A percentile compares a stretch with the other conserved stretches of the same genome.
Conservation (phyloP, 2,329 filamentous ascomycete genomes). For the Rutstroemia sp. region DNA sequence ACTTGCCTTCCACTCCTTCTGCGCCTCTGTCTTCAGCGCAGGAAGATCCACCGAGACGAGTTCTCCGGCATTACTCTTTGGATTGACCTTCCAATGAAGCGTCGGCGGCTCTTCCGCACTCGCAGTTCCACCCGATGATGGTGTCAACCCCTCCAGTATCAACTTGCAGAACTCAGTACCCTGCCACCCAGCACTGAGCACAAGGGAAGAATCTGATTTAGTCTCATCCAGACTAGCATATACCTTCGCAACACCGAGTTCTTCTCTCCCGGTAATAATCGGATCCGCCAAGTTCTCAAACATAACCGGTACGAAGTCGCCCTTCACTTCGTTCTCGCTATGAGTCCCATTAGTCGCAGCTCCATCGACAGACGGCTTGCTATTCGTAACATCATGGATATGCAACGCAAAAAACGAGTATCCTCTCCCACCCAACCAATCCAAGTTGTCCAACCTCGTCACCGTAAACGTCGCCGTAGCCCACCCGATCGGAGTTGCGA, state of each 20-base stretch:
- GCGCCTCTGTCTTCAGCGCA: too few relatives aligned
- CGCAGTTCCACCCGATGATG: too few relatives aligned
- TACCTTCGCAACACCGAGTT: slow-evolving; percentile 48
- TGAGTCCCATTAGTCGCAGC: background rate
- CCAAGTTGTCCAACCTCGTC: slow-evolving; percentile 41
- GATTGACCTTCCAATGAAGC: too few relatives aligned
- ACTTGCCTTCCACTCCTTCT: slow-evolving; percentile 15
- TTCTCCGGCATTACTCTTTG: too few relatives aligned
- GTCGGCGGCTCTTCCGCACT: too few relatives aligned
- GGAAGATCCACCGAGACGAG: too few relatives aligned
- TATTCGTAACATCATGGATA: slow-evolving; percentile 52
- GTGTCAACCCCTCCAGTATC: slow-evolving; percentile 3
- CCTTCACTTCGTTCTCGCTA: slow-evolving; percentile 28
- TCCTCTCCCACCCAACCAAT: slow-evolving; percentile 53
- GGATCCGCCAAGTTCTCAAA: slow-evolving; percentile 51
- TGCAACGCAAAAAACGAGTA: slow-evolving; percentile 53
- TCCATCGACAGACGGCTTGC: background rate
- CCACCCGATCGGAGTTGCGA: slow-evolving; percentile 24
- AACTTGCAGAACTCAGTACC: slow-evolving; percentile 15
- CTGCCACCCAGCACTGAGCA: slow-evolving; percentile 17
- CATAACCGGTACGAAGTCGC: slow-evolving; percentile 44
- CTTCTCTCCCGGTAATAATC: slow-evolving; percentile 48
- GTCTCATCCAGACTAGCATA: slow-evolving; percentile 22
- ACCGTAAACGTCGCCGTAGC: slow-evolving; percentile 33
- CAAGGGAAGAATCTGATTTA: slow-evolving; percentile 2